Base-by-base conservation (phyloP, 805 yeast species). In the Tetrapisispora nanseiensis region DNA sequence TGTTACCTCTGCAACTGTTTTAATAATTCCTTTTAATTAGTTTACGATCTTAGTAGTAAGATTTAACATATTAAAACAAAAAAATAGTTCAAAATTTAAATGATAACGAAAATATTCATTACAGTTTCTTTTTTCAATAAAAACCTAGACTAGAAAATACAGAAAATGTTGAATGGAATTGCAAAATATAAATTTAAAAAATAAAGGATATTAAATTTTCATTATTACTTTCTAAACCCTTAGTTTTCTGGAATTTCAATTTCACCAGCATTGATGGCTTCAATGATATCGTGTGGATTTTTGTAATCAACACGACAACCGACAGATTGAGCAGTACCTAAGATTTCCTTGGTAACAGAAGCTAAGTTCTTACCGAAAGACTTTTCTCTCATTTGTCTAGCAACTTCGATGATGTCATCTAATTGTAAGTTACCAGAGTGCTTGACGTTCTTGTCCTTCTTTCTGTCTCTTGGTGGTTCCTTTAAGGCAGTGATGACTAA, bases 391-490 rank as follows among this genome's bases (percentile, higher is more conserved):
- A 92, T 90, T 68, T 82, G 82, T 76, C 96, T 89, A 64, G 98
- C 97, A 68, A 92, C 84, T 70, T 87, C 95, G 71, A 77, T 78
- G 74, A 92, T 85, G 75, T 90, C 96, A 65, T 87, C 95, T 65
- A 92, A 78, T 65, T 95, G 86, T 66, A 92, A 80, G 90, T 90
- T 92, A 78, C 98, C 98, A 70, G 80, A 81, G 86, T 92, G 98
- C 81, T 89, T 87, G 73, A 92, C 85, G 78, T 92, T 90, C 92
- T 92, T 92, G 70, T 92, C 97, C 95, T 92, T 92, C 94, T 92
- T 92, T 79, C 95, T 83, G 82, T 92, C 98, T 85, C 98, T 90
- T 69, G 96, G 96, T 61, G 98, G 87, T 80, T 92, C 98, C 81
- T 92, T 92, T 69, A 92, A 81, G 61, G 98, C 98, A 70, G 96